Evolutionary conservation across 305 asterid genomes (phyloP).

Genomic region (Fraxinus greggii): DNA sequence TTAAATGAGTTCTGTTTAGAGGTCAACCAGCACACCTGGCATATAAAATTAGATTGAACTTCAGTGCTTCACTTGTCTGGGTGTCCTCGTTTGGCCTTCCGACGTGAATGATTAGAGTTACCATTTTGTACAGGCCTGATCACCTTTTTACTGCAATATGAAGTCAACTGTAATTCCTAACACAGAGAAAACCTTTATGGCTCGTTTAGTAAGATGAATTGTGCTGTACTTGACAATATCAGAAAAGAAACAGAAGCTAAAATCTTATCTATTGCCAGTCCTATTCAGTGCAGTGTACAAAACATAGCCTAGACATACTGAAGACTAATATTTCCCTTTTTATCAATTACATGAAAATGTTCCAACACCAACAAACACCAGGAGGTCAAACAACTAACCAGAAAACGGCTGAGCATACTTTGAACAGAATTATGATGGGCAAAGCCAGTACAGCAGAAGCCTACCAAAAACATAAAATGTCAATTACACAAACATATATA

Average conservation of each 20-base stretch:
- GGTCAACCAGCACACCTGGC: slow-evolving; percentile 32
- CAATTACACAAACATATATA: slow-evolving; percentile 17
- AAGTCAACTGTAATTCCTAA: not conserved
- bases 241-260: not conserved
- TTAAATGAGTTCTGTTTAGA: not conserved
- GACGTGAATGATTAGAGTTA: slow-evolving; percentile 57
- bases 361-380: not conserved
- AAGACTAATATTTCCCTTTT: not conserved
- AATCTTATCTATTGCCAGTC: not conserved
- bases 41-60: slow-evolving; percentile 46
- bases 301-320: not conserved
- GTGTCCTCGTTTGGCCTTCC: slow-evolving; percentile 73
- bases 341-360: not conserved
- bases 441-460: slow-evolving; percentile 88
- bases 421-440: slow-evolving; percentile 63
- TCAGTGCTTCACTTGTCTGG: slow-evolving; percentile 40
- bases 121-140: slow-evolving; percentile 40
- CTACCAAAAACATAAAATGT: slow-evolving; percentile 41
- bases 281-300: not conserved
- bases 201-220: not conserved
- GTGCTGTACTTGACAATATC: not conserved
- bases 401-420: slow-evolving; percentile 53
- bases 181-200: not conserved
- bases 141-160: slow-evolving; percentile 51
- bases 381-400: slow-evolving; percentile 53